Evolutionary conservation across 768 basidiomycete genomes (phyloP).

Genomic region (Amyloporia xantha): DNA sequence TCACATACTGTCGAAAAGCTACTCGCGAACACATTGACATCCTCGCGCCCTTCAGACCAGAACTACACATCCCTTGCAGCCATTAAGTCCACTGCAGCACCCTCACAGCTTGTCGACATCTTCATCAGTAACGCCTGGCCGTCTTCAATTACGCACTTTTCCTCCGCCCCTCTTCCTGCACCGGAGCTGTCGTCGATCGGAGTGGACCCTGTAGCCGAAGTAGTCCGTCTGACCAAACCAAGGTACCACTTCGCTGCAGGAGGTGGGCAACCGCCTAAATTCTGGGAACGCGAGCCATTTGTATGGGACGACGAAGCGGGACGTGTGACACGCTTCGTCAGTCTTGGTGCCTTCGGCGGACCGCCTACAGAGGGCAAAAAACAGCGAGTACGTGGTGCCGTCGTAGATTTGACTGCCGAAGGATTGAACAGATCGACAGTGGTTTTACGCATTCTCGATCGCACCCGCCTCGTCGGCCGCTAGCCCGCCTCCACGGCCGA

Average conservation of each 20-base stretch:
- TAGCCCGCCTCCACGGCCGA: slow-evolving; percentile 37
- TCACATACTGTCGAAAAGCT: slow-evolving; percentile 64
- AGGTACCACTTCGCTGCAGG: slow-evolving; percentile 81
- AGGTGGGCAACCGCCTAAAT: slow-evolving; percentile 59
- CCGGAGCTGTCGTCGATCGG: slow-evolving; percentile 38
- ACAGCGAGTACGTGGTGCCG: slow-evolving; percentile 59
- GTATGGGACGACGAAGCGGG: slow-evolving; percentile 69
- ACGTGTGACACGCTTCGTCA: slow-evolving; percentile 74
- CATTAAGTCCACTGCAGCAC: slow-evolving; percentile 53
- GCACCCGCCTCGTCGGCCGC: slow-evolving; percentile 39
- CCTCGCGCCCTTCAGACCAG: slow-evolving; percentile 35
- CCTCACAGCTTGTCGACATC: slow-evolving; percentile 70
- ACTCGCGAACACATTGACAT: slow-evolving; percentile 60
- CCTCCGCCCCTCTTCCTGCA: slow-evolving; percentile 40
- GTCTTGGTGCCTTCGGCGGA: slow-evolving; percentile 83
- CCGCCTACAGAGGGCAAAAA: slow-evolving; percentile 59
- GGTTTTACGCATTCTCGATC: slow-evolving; percentile 97
- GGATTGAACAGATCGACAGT: slow-evolving; percentile 47
- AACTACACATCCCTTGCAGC: slow-evolving; percentile 60
- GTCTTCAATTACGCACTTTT: slow-evolving; percentile 51
- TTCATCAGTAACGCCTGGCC: slow-evolving; percentile 81
- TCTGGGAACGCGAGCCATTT: slow-evolving; percentile 96
- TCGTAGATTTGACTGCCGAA: background rate
- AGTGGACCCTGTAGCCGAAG: slow-evolving; percentile 57
- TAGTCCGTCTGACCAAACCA: slow-evolving; percentile 62